phyloP scores from a whole-genome alignment of 768 basidiomycete species.

The Boletus pseudopeckii region DNA sequence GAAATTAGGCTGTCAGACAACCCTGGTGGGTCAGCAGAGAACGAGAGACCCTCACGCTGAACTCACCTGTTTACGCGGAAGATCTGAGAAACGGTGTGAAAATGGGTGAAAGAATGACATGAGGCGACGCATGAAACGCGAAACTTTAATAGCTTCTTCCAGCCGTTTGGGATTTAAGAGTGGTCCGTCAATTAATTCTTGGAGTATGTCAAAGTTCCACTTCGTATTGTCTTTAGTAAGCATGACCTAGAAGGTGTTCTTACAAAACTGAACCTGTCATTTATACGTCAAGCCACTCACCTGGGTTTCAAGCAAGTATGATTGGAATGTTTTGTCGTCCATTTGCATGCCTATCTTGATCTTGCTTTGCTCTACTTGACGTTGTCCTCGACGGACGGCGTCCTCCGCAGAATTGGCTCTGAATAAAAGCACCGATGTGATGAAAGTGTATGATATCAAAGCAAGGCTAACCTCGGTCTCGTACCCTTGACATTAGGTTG shows the following conservation, averaged over 20 bases:
- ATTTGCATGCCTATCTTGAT: slow-evolving; percentile 90
- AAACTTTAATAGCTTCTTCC: slow-evolving; percentile 91
- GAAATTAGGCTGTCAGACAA: slow-evolving; percentile 54
- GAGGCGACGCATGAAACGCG: slow-evolving; percentile 85
- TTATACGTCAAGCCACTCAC: slow-evolving; percentile 36
- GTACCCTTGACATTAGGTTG: slow-evolving; percentile 57
- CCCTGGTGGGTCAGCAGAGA: neutral
- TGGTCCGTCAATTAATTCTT: slow-evolving; percentile 90
- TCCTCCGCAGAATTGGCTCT: slow-evolving; percentile 86
- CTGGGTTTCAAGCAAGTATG: slow-evolving; percentile 80
- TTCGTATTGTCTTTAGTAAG: slow-evolving; percentile 83
- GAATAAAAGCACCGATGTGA: neutral
- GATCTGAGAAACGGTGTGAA: slow-evolving; percentile 80
- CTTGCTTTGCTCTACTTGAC: slow-evolving; percentile 87
- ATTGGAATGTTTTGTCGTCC: slow-evolving; percentile 91
- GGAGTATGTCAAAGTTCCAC: slow-evolving; percentile 89
- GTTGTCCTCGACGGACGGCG: slow-evolving; percentile 79
- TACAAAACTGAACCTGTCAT: neutral
- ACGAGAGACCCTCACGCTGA: neutral
- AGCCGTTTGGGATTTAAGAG: slow-evolving; percentile 86
- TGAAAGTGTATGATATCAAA: neutral
- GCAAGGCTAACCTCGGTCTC: slow-evolving; percentile 56
- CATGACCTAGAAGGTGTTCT: slow-evolving; percentile 57
- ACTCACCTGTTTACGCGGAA: slow-evolving; percentile 62
- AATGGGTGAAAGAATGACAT: slow-evolving; percentile 93